Evolutionary conservation across 2,329 filamentous ascomycete species (phyloP).

Genomic region (Tolypocladium ovalisporum): DNA sequence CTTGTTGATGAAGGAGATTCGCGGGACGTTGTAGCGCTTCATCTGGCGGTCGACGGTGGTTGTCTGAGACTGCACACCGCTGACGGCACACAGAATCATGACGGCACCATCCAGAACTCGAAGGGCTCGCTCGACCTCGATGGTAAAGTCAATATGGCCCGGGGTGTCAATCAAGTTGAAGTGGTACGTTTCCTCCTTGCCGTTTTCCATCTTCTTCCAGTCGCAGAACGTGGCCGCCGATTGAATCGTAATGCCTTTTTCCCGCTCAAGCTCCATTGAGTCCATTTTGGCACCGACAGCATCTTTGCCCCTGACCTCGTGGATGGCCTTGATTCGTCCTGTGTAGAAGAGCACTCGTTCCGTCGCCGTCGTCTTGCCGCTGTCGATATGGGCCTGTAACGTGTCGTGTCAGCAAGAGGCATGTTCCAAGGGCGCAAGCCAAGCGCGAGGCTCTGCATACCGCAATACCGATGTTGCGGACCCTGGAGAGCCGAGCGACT

Average conservation of each 20-base stretch:
- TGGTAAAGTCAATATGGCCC: constrained; percentile 98
- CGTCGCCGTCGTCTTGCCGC: constrained; percentile 92
- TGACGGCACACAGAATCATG: constrained; percentile 97
- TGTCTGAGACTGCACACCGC: constrained; percentile 93
- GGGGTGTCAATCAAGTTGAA: constrained; percentile 98
- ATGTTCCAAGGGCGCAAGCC: background rate
- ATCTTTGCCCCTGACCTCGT: constrained; percentile 93
- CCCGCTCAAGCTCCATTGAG: constrained; percentile 96
- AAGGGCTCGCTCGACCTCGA: constrained; percentile 92
- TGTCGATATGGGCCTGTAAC: constrained; percentile 85
- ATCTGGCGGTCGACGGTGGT: constrained; percentile 98
- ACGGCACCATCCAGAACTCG: constrained; percentile 92
- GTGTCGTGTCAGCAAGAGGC: background rate
- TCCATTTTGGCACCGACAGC: constrained; percentile 98
- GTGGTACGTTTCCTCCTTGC: constrained; percentile 84
- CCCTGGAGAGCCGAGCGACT: constrained; percentile 62
- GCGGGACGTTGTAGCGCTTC: constrained; percentile 93
- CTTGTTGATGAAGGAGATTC: constrained; percentile 97
- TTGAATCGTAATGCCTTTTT: constrained; percentile 98
- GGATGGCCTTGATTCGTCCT: constrained; percentile 89
- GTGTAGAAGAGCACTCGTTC: constrained; percentile 98
- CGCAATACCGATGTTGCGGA: constrained; percentile 97
- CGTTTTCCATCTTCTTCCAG: constrained; percentile 80
- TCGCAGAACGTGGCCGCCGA: constrained; percentile 97
- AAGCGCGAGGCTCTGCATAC: constrained; percentile 32